Percentiles rank a stretch among this genome's conserved stretches.
phyloP scores from a whole-genome alignment of 495 filamentous ascomycete species.

The Penicillium malachiteum region DNA sequence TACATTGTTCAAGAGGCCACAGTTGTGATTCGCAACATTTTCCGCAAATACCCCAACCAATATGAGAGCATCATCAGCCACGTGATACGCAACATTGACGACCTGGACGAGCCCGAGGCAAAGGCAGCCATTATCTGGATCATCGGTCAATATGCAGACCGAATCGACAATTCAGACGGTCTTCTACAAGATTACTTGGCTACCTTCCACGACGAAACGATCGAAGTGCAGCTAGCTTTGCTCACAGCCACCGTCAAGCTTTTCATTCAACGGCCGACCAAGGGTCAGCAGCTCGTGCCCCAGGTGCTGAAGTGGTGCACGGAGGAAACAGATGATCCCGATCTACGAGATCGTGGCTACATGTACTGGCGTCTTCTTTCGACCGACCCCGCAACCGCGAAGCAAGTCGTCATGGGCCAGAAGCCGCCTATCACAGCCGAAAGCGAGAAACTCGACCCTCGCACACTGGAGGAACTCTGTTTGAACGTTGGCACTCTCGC shows the following conservation, averaged over 20 bases:
- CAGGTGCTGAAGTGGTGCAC: constrained; percentile 98
- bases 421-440: constrained; percentile 97
- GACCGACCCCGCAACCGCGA: constrained; percentile 85
- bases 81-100: constrained; percentile 94
- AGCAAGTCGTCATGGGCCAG: constrained; percentile 90
- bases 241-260: constrained; percentile 97
- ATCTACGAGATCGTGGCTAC: constrained; percentile 91
- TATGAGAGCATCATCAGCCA: constrained; percentile 97
- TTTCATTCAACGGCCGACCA: constrained; percentile 95
- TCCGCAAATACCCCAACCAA: constrained; percentile 97
- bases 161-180: constrained; percentile 93
- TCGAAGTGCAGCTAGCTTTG: constrained; percentile 92
- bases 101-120: constrained; percentile 96
- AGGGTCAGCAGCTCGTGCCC: constrained; percentile 89
- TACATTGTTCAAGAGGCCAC: constrained; percentile 99
- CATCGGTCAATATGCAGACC: constrained; percentile 94
- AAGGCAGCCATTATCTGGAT: constrained; percentile 99
- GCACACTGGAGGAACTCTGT: constrained; percentile 94
- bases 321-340: constrained; percentile 97
- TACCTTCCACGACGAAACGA: constrained; percentile 87
- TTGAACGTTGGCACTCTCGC: constrained; percentile 94
- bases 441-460: constrained; percentile 88
- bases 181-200: constrained; percentile 93
- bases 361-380: constrained; percentile 99
- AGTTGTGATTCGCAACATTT: constrained; percentile 98